phyloP scores from a whole-genome alignment of 2,329 filamentous ascomycete species.

The Neonectria punicea region DNA sequence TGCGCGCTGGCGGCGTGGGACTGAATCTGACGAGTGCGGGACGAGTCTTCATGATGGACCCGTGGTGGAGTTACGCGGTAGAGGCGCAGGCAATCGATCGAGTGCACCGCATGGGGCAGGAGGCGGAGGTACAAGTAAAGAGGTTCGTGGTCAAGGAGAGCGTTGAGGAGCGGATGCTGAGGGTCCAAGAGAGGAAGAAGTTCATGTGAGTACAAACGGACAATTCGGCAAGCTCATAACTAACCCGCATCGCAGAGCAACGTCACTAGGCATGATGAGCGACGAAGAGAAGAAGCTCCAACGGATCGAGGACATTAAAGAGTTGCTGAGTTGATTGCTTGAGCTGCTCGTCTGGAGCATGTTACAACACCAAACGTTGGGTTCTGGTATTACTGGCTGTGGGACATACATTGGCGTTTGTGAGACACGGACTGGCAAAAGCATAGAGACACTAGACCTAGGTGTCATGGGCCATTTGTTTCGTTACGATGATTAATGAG shows the following conservation, averaged over 20 bases:
- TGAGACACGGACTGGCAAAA: slow-evolving; percentile 22
- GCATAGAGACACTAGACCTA: slow-evolving; percentile 12
- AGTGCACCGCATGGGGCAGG: slow-evolving; percentile 96
- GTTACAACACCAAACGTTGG: neutral
- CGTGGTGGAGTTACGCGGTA: slow-evolving; percentile 98
- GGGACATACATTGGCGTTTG: slow-evolving; percentile 28
- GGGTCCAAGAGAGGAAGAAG: slow-evolving; percentile 94
- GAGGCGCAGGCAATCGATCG: slow-evolving; percentile 98
- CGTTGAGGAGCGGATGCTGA: slow-evolving; percentile 95
- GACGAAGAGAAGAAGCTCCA: slow-evolving; percentile 93
- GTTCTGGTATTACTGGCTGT: slow-evolving; percentile 2
- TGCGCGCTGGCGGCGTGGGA: slow-evolving; percentile 92
- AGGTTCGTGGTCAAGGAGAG: slow-evolving; percentile 90
- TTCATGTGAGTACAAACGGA: slow-evolving; percentile 76
- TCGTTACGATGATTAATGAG: slow-evolving; percentile 22
- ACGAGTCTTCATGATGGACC: slow-evolving; percentile 98
- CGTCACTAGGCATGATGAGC: slow-evolving; percentile 91
- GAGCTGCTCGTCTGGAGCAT: slow-evolving; percentile 56
- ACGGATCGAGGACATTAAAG: slow-evolving; percentile 92
- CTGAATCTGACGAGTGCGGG: slow-evolving; percentile 91
- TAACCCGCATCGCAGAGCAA: slow-evolving; percentile 70
- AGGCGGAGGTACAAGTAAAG: slow-evolving; percentile 83
- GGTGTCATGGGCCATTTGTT: slow-evolving; percentile 15
- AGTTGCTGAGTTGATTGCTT: slow-evolving; percentile 82
- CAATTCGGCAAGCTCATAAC: slow-evolving; percentile 1